Percentiles rank a stretch among this genome's conserved stretches.
phyloP scores from a whole-genome alignment of 257 asterid species.

The Primulina tabacum region DNA sequence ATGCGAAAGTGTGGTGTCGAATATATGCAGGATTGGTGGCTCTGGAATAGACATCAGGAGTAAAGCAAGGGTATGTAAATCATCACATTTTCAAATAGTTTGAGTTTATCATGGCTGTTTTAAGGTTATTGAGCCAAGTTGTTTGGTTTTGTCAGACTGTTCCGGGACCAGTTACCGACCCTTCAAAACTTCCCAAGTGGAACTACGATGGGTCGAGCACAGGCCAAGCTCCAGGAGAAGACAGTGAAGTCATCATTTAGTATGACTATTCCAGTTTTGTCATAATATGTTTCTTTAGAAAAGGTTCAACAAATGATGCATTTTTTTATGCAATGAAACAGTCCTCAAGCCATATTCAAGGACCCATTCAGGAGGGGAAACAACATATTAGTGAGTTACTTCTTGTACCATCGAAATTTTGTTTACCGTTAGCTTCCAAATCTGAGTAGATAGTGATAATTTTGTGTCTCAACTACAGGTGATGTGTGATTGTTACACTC shows the following conservation, averaged over 20 bases:
- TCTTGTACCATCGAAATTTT: background rate
- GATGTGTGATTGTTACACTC: slow-evolving; percentile 58
- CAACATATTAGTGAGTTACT: slow-evolving; percentile 38
- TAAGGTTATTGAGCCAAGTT: background rate
- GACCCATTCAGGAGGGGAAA: slow-evolving; percentile 62
- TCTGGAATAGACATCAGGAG: slow-evolving; percentile 32
- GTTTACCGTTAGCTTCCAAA: background rate
- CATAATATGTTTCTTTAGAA: background rate
- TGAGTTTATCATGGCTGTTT: background rate
- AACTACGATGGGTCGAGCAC: slow-evolving; percentile 36
- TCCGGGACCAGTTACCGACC: slow-evolving; percentile 15
- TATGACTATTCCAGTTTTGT: background rate
- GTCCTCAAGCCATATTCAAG: slow-evolving; percentile 57
- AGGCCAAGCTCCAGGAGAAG: slow-evolving; percentile 35
- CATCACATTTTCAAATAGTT: background rate
- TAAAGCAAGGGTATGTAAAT: slow-evolving; percentile 28
- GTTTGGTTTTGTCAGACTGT: slow-evolving; percentile 24
- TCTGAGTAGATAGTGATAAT: background rate
- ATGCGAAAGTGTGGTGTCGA: background rate
- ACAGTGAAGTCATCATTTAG: slow-evolving; percentile 33
- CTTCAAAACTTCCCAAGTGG: slow-evolving; percentile 30
- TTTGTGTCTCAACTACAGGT: slow-evolving; percentile 29
- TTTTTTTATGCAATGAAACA: slow-evolving; percentile 20
- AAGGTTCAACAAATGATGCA: background rate
- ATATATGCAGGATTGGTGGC: slow-evolving; percentile 29